phyloP scores from a whole-genome alignment of 169 alveolate species.

The Perkinsus chesapeaki region DNA sequence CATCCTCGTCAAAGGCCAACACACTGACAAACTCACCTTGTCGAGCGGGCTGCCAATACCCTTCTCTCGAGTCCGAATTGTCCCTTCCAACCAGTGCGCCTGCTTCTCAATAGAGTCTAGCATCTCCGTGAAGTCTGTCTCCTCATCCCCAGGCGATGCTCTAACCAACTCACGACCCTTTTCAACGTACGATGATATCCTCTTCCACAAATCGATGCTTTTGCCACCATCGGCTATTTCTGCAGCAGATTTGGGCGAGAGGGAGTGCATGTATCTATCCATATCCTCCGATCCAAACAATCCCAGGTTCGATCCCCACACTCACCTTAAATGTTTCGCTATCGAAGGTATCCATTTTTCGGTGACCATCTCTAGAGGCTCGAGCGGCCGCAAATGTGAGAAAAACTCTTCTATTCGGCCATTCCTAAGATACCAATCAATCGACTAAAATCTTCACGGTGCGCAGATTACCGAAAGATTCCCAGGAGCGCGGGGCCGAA shows the following conservation, averaged over 20 bases:
- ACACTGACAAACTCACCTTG: not conserved
- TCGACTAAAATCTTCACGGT: not conserved
- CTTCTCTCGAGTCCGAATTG: not conserved
- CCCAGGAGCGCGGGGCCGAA: not conserved
- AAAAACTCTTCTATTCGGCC: not conserved
- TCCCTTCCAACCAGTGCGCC: not conserved
- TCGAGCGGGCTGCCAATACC: not conserved
- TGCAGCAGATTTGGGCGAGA: not conserved
- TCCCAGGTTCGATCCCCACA: not conserved
- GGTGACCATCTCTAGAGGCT: not conserved
- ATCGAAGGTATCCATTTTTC: not conserved
- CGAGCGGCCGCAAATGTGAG: not conserved
- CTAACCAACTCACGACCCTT: not conserved
- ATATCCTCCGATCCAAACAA: not conserved
- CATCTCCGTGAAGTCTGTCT: not conserved
- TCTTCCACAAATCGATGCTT: not conserved
- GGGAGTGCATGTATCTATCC: not conserved
- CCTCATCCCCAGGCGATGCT: not conserved
- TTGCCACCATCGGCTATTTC: not conserved
- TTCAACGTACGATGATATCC: not conserved
- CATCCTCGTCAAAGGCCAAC: not conserved
- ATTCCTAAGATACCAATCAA: not conserved
- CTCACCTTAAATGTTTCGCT: not conserved
- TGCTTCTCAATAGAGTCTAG: not conserved
- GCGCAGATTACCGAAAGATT: not conserved